Base-by-base conservation (phyloP, 306 rosid genomes). In the Citrullus mucosospermus region DNA sequence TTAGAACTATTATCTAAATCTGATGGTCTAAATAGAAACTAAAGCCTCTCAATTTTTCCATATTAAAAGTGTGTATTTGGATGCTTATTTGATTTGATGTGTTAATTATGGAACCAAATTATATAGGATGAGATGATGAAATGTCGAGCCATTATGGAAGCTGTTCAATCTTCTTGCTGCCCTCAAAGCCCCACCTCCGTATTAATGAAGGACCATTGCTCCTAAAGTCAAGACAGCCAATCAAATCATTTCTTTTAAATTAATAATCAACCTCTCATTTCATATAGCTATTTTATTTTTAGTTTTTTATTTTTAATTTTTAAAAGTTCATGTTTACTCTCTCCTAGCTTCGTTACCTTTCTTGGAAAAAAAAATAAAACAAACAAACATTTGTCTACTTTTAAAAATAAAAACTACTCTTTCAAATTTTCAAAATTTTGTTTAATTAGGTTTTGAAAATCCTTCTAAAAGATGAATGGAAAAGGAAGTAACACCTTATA, bases 181-280 rank as follows among this genome's bases (percentile, higher is more conserved):
- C 86, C 87, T 71, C 76, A 85, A 75, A 87, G 90, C 79, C 92
- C 88, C 25, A 89, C 90, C 1, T 87, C 89, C 1, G 90, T 86
- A 17, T 32, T 89, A 72, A 62, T 75, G 79, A 75, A 85, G 84
- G 81, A 80, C 32, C 77, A 71, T 16, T 51, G 12, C 54, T 30
- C 22, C 55, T 38, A 8, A 68, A 68, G 34, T 8, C 28, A 32
- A 30, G 13, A 18, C 14, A 39, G 2, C 32, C 5, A n/a, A 17
- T 11, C 6, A 20, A 0, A 38, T 58, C 20, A 4, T 38, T 34
- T 39, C 51, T 66, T 32, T 8, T 3, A 66, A 3, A 8, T 66
- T 66, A 38, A 66, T 38, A 16, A 61, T 61, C 10, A 56, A 2
- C 1, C 0, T 8, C 61, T 56, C 14, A 10, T 55, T 17, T 2